Conservation (phyloP, 2,329 filamentous ascomycete species). For the Aureobasidium sp. region DNA sequence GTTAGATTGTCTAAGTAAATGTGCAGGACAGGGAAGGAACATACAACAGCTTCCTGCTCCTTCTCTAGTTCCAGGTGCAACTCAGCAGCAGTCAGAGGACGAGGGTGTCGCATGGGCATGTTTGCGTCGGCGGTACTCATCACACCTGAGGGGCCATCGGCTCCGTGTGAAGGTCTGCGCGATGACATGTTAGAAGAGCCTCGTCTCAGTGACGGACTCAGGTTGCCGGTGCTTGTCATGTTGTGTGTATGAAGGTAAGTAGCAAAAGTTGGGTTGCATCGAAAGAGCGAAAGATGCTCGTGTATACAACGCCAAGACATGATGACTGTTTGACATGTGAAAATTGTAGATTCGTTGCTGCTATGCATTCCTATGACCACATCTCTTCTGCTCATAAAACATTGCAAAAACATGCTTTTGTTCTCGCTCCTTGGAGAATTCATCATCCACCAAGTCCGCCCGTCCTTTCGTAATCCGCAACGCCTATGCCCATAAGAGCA, state of each 20-base stretch:
- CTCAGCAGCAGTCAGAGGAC: slow-evolving; percentile 80
- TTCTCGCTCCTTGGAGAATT: not conserved
- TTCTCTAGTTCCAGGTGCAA: slow-evolving; percentile 85
- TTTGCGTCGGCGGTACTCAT: slow-evolving; percentile 6
- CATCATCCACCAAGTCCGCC: not conserved
- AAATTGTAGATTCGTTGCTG: not conserved
- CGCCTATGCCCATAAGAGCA: not conserved
- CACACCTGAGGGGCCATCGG: not conserved
- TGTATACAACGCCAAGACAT: not conserved
- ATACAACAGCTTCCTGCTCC: slow-evolving; percentile 86
- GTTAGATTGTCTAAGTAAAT: not conserved
- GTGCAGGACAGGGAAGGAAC: slow-evolving; percentile 21
- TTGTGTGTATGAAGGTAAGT: not conserved
- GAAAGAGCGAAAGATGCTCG: not conserved
- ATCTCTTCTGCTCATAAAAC: not conserved
- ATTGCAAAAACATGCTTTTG: slow-evolving; percentile 5
- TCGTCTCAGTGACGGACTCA: slow-evolving; percentile 13
- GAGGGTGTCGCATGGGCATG: slow-evolving; percentile 69
- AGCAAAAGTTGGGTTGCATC: not conserved
- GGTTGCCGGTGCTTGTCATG: not conserved
- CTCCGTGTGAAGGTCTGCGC: slow-evolving; percentile 35
- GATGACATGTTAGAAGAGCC: slow-evolving; percentile 31
- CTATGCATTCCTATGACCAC: not conserved
- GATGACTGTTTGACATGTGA: slow-evolving; percentile 5
- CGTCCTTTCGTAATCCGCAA: slow-evolving; percentile 4